These are phyloP conservation scores for Exophiala spinifera DNA, from an alignment of 2,329 filamentous ascomycete species.

Conservation along the genomic window DNA sequence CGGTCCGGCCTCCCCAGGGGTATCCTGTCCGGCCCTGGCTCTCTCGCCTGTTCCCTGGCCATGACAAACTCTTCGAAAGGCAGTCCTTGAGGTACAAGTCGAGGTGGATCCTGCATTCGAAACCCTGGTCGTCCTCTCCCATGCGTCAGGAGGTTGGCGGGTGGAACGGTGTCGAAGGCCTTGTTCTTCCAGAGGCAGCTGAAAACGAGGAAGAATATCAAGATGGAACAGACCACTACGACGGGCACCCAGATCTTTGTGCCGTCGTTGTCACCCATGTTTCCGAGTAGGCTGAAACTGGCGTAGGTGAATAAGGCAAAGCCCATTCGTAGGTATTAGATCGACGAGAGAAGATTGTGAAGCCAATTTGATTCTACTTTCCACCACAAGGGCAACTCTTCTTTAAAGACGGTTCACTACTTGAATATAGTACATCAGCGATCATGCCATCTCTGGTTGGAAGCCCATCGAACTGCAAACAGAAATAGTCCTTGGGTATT, in stretches of 20 bases:
- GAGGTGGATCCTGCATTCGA: conserved; percentile 2
- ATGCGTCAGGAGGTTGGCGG: not conserved
- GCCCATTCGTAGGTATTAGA: too few species aligned
- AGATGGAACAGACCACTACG: conserved; percentile 10
- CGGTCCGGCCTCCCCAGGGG: too few species aligned
- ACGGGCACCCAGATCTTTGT: conserved; percentile 19
- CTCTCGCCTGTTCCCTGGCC: not conserved
- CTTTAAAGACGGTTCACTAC: too few species aligned
- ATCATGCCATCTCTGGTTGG: too few species aligned
- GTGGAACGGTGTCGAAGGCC: conserved; percentile 5
- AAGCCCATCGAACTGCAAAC: too few species aligned
- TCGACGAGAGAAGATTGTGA: too few species aligned
- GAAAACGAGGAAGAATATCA: conserved; percentile 4
- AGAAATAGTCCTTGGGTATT: too few species aligned
- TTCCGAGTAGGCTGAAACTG: conserved; percentile 27
- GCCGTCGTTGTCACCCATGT: conserved; percentile 5
- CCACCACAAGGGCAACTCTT: too few species aligned
- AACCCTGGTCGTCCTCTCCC: conserved; percentile 1
- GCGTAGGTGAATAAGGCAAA: too few species aligned
- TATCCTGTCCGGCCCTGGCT: too few species aligned
- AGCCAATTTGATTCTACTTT: too few species aligned
- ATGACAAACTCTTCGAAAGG: conserved; percentile 14
- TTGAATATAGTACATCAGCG: too few species aligned
- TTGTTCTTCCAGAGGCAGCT: conserved; percentile 3
- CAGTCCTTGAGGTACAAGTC: conserved; percentile 8